Evolutionary conservation across 345 rosid genomes (phyloP), one percentile per base, ranked within the genome.

Genomic region (Lepidium africanum): DNA sequence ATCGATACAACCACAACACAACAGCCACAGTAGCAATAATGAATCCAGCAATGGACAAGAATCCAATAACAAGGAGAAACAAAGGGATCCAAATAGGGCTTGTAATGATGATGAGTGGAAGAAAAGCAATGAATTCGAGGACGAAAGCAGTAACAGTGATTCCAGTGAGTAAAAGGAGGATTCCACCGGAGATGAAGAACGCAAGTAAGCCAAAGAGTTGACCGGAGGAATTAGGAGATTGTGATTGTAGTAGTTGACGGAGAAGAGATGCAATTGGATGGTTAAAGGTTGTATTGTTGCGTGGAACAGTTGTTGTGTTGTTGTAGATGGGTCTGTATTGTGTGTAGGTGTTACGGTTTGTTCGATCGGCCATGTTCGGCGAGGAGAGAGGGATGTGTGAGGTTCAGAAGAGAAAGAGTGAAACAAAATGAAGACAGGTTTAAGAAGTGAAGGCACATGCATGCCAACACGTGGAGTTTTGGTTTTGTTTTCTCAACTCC

Each of bases 131-230:
- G 19, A 93, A 64, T 32, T 81, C 86, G 11, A 86, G 63, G 53
- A 82, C 55, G 37, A 64, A 25, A 3, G 72, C 81, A 0, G 91
- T 81, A 58, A 77, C 66, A 14, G 91, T 83, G 63, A 84, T 17
- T 17, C 96, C 96, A 2, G 87, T 69, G 66, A 93, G 87, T 59
- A 86, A 68, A 64, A 93, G 87, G 46, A 93, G 85, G 60, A 87
- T 65, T 66, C 83, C 81, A 50, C 82, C 81, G 14, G 95, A 71
- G 71, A 93, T 58, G 53, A 85, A 3, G 41, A 93, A 80, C 39
- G 87, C 66, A 11, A 87, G 66, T 61, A 85, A 14, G 2, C 95
- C 95, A 21, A 82, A 10, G 58, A 81, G 80, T 11, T 87, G 96
- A 60, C 80, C 21, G 7, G 96, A 81, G 65, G 81, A 3, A 77